phyloP scores from a whole-genome alignment of 1,284 basidiomycete genomes.

The Afroboletus lepidellus region DNA sequence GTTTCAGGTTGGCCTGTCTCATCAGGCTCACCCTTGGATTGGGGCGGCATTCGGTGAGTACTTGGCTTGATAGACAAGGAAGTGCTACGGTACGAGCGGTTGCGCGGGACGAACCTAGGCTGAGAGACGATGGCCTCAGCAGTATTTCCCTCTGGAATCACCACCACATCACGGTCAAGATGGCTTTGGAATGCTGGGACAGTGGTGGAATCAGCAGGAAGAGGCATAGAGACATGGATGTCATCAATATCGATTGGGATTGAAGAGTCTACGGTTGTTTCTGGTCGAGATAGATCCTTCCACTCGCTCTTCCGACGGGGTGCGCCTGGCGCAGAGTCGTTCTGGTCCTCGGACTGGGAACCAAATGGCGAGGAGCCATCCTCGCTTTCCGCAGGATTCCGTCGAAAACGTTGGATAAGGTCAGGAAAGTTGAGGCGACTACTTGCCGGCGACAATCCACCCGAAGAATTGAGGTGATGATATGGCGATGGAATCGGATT shows the following conservation, averaged over 20 bases:
- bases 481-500: conserved; percentile 37
- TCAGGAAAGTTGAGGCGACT: conserved; percentile 42
- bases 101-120: conserved; percentile 24
- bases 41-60: conserved; percentile 20
- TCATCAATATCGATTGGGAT: conserved; percentile 4
- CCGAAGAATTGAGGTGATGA: conserved; percentile 27
- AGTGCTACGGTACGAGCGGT: conserved; percentile 24
- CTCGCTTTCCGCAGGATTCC: conserved; percentile 41
- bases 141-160: background rate
- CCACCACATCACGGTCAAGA: conserved; percentile 6
- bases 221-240: conserved; percentile 2
- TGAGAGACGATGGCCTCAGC: background rate
- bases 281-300: conserved; percentile 8
- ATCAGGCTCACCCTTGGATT: conserved; percentile 42
- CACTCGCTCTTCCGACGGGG: conserved; percentile 6
- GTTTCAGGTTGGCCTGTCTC: conserved; percentile 45
- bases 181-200: background rate
- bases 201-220: conserved; percentile 3
- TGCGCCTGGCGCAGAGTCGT: conserved; percentile 31
- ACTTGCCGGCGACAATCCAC: conserved; percentile 42
- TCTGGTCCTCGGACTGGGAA: conserved; percentile 48
- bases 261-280: conserved; percentile 13
- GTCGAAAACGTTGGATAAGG: conserved; percentile 38
- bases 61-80: conserved; percentile 19
- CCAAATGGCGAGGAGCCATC: conserved; percentile 45